These are phyloP conservation scores for Mucor ambiguus DNA, from an alignment of 371 early-diverging fungal genomes.

Conservation along the genomic window DNA sequence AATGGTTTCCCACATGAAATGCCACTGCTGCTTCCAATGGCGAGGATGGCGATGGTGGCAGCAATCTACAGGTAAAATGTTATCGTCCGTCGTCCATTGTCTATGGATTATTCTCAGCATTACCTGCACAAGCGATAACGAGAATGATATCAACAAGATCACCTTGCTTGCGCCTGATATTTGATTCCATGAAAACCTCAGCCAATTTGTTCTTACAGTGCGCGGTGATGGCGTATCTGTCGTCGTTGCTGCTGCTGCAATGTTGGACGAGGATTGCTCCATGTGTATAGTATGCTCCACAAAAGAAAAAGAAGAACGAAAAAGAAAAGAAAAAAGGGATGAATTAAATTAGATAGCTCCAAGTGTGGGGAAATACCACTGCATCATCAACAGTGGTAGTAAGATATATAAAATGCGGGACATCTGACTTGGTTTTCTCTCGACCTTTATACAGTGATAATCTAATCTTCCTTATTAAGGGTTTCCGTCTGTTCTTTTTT, in stretches of 20 bases:
- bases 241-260: not conserved
- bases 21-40: not conserved
- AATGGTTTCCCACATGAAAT: constrained; percentile 42
- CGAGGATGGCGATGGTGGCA: not conserved
- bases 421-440: not conserved
- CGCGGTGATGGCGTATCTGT: constrained; percentile 12
- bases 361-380: not conserved
- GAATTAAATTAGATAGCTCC: not conserved
- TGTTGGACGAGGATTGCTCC: not conserved
- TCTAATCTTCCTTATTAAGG: not conserved
- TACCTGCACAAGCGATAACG: constrained; percentile 23
- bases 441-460: not conserved
- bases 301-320: not conserved
- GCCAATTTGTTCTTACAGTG: constrained; percentile 31
- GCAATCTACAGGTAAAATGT: not conserved
- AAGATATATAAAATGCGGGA: not conserved
- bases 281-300: not conserved
- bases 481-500: not conserved
- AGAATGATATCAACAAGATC: constrained; percentile 21
- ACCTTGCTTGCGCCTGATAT: constrained; percentile 30
- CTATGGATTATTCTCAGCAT: not conserved
- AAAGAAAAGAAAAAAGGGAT: not conserved
- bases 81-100: not conserved
- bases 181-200: constrained; percentile 21
- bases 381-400: not conserved